phyloP scores from a whole-genome alignment of 257 asterid genomes.

The Cordia subcordata region DNA sequence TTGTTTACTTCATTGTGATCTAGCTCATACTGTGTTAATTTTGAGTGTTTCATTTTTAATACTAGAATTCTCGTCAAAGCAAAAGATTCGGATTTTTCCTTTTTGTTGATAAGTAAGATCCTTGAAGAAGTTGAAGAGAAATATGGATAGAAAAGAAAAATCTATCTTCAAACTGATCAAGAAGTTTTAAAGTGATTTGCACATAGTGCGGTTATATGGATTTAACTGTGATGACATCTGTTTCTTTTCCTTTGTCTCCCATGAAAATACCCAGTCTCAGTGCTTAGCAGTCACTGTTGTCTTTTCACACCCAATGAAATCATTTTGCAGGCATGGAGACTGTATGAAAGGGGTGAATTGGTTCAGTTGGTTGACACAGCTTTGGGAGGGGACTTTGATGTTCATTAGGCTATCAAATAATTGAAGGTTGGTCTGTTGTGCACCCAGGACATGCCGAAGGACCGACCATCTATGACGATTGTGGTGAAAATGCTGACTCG shows the following conservation, averaged over 20 bases:
- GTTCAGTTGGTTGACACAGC: slow-evolving; percentile 45
- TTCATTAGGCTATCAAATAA: slow-evolving; percentile 52
- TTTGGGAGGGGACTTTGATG: slow-evolving; percentile 27
- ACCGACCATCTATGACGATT: slow-evolving; percentile 64
- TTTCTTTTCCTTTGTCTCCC: too few relatives aligned
- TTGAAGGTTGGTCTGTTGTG: slow-evolving; percentile 60
- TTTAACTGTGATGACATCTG: too few relatives aligned
- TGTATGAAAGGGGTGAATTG: slow-evolving; percentile 46
- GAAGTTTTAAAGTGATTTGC: too few relatives aligned
- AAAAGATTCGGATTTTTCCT: too few relatives aligned
- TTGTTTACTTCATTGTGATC: not conserved
- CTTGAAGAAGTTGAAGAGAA: too few relatives aligned
- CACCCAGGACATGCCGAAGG: slow-evolving; percentile 58
- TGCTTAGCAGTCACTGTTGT: not conserved
- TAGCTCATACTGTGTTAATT: too few relatives aligned
- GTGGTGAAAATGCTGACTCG: slow-evolving; percentile 59
- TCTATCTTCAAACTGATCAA: too few relatives aligned
- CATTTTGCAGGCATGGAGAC: slow-evolving; percentile 57
- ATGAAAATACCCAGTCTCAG: not conserved
- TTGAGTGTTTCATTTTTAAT: too few relatives aligned
- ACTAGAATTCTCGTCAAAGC: too few relatives aligned
- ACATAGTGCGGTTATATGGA: too few relatives aligned
- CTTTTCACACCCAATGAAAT: not conserved
- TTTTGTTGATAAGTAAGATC: too few relatives aligned
- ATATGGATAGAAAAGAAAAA: too few relatives aligned